Conservation (phyloP, 1,139 yeast species). For the Kodamaea plutei region DNA sequence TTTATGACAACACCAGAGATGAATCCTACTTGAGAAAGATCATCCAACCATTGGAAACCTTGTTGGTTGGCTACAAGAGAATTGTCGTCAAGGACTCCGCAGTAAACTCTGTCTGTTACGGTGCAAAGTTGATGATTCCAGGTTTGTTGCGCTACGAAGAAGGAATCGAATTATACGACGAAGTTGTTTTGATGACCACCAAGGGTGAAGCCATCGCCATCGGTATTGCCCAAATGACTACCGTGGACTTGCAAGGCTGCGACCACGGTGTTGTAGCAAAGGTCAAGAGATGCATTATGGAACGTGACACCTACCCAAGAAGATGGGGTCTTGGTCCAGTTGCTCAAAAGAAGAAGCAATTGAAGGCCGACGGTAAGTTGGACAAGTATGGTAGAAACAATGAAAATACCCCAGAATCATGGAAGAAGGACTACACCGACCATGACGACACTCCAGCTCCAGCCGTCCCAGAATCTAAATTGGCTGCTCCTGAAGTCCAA, state of each 20-base stretch:
- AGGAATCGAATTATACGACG: slow-evolving; percentile 95
- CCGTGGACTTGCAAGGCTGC: slow-evolving; percentile 92
- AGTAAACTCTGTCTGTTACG: slow-evolving; percentile 97
- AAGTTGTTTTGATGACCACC: slow-evolving; percentile 95
- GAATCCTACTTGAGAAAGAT: slow-evolving; percentile 92
- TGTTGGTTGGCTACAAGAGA: slow-evolving; percentile 92
- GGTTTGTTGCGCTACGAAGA: slow-evolving; percentile 97
- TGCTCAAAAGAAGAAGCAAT: slow-evolving; percentile 96
- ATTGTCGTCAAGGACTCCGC: slow-evolving; percentile 97
- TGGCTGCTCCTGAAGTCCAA: slow-evolving; percentile 49
- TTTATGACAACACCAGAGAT: slow-evolving; percentile 94
- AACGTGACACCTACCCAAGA: slow-evolving; percentile 98
- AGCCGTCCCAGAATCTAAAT: slow-evolving; percentile 44
- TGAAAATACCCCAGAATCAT: slow-evolving; percentile 87
- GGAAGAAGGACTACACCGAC: slow-evolving; percentile 87
- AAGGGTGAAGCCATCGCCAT: slow-evolving; percentile 99
- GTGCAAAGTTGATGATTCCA: slow-evolving; percentile 98
- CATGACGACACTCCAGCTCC: slow-evolving; percentile 65
- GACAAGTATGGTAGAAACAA: slow-evolving; percentile 93
- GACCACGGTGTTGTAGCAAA: slow-evolving; percentile 99
- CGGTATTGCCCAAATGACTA: slow-evolving; percentile 98
- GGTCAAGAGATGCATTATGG: slow-evolving; percentile 99
- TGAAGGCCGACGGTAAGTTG: slow-evolving; percentile 95
- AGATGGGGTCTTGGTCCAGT: slow-evolving; percentile 99
- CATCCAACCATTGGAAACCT: slow-evolving; percentile 91